Base-by-base conservation (phyloP, 2,329 filamentous ascomycete genomes). In the Aspergillus neoniger region DNA sequence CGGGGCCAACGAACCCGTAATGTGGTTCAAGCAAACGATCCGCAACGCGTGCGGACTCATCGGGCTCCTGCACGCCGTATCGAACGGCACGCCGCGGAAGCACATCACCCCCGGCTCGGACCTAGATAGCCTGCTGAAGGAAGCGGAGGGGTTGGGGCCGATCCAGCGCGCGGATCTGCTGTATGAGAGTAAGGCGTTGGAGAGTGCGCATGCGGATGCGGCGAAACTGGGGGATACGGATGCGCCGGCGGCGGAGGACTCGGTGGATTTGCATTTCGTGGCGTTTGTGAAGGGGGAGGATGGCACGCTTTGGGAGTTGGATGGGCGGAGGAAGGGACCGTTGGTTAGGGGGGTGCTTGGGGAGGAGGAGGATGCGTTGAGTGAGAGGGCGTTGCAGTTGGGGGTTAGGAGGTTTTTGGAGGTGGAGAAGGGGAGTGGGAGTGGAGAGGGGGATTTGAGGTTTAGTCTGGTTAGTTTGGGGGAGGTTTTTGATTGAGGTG, bases 11-110 rank as follows among this genome's bases (percentile, higher is more conserved):
- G 91, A 97, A 72, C 88, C 91, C 5, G 91, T 97, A 0, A 72
- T 96, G 7, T 99, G 94, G 95, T 98, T 93, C 83, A 90, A 87
- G 68, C 94, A 98, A 80, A 98, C 93, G 0, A 97, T 98, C 69
- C 86, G 90, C 62, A 96, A 98, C 74, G 92, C 94, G 0, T 98
- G 94, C 75, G 94, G 94, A 0, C 80, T 96, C 48, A 96, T 97
- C 81, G 95, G 91, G 0, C 78, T 98, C 28, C 75, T 98, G 49
- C 95, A 98, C 74, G 90, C 89, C 17, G 86, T 91, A 0, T 83
- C 84, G 49, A 99, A 98, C 75, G 92, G 92, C 0, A 82, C 83
- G 1, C 89, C 91, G 0, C 80, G 84, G 58, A 77, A 79, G 3
- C 85, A 88, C 56, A 85, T 96, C 57, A 76, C 84, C 80, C 74